Evolutionary conservation across 2,329 filamentous ascomycete genomes (phyloP), one percentile per base, ranked within the genome.

Genomic region (Trichoderma endophyticum): DNA sequence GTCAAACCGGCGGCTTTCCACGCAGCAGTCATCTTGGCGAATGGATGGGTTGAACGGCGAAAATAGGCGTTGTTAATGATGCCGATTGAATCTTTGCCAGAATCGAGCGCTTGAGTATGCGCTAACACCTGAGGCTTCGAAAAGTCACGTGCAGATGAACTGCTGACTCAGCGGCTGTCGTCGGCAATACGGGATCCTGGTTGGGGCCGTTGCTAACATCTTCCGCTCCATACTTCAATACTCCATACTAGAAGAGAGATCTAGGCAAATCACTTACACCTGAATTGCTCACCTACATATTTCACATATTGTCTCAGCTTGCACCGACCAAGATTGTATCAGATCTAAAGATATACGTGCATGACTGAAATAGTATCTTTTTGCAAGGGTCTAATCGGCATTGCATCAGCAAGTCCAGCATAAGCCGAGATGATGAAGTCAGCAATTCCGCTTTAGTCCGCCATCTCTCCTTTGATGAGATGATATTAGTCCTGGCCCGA

Each of bases 1-100:
- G 91, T 97, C 83, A 98, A 88, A 86, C 96, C 96, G 84, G 96
- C 93, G 82, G 95, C 90, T 93, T 98, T 98, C 96, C 95, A 99
- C 83, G 95, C 93, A 88, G 95, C 95, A 86, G 92, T 88, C 96
- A 98, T 99, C 87, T 89, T 93, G 89, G 83, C 83, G 83, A 81
- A 83, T 82, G 77, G 76, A 78, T 76, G 75, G 75, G 60, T 78
- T 77, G 77, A 78, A 77, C 73, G 74, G 71, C 70, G 73, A 72
- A 72, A 74, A 73, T n/a, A 74, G 74, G 74, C 73, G 77, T 77
- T 80, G 75, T 73, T 82, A 77, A 75, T 78, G 79, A 77, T 80
- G 76, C 78, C 77, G 67, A 26, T 64, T 79, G 78, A 82, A 78
- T 80, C 78, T 79, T 79, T 76, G 79, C 76, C 76, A 79, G 77